Evolutionary conservation across 352 stramenopile species (phyloP), one percentile per base, ranked within the genome.

Genomic region (Globisporangium cederbergense): DNA sequence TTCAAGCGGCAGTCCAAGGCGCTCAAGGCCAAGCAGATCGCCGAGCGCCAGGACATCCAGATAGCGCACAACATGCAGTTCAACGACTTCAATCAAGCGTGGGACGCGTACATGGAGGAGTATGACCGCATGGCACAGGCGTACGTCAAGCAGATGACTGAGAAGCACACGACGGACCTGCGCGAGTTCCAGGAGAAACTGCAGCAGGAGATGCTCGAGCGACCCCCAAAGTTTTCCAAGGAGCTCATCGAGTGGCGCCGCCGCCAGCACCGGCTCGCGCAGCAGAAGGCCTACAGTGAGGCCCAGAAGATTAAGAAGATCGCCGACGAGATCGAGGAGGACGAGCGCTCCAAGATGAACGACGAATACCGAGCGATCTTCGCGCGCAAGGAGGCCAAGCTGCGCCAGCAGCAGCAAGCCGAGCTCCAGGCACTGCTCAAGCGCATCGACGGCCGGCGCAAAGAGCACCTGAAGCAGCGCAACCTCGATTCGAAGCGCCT

Each of bases 1-100:
- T 95, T 95, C 63, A 93, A 94, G 62, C 79, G 93, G 2, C 91
- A 97, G 75, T 90, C 92, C 10, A 97, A 97, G 66, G 92, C 88
- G 3, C 80, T 98, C 8, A 88, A 91, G 49, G 90, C 90, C 22
- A 84, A 90, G 52, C 92, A 98, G 65, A 88, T 97, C 34, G 84
- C 83, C 34, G 93, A 98, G 72, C 83, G 90, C 5, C 91, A 98
- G 71, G 90, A 98, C 68, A 92, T 98, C n/a, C 91, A 98, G 70
- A 95, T 97, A 51, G 91, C 90, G 6, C 93, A 98, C 70, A 97
- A 97, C 70, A 97, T 98, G 88, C 94, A 98, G 75, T 97, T 96
- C 65, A 83, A 88, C 50, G 91, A 98, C 64, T 98, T 98, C 70
- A 98, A 98, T 62, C 71, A 77, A 20, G 87, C 88, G 13, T 98